Evolutionary conservation across 116 monocot genomes (phyloP), one percentile per base, ranked within the genome.

Genomic region (Trichopus zeylanicus): DNA sequence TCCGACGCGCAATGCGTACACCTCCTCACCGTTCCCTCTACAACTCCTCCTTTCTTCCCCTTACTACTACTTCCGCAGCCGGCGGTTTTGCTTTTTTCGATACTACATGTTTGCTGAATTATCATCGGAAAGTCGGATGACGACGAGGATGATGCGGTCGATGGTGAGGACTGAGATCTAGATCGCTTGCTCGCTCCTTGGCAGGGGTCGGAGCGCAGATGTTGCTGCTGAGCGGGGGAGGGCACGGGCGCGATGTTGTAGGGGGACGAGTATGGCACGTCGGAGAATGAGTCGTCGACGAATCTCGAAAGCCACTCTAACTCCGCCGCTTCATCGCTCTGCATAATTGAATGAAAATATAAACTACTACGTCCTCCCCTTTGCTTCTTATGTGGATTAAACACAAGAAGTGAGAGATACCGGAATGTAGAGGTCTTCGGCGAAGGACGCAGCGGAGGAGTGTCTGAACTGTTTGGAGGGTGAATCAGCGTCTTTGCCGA

Each of bases 301-400:
- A 83, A 83, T 18, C 67, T 67, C 8, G 83, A 83, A 20, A 83
- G 64, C 83, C 83, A 83, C 57, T 83, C 83, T 19, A 83, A 60
- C 68, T 83, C 83, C 52, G 83, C 83, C 5, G 66, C 83, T 33
- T 83, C 83, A 26, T 71, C 83, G n/a, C 49, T 70, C 74, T 82
- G 29, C 60, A 62, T 21, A 31, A 48, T 20, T 15, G 7, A 26
- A 22, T 30, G 3, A n/a, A n/a, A n/a, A 15, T 26, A 67, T 16
- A 15, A 46, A 46, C 46, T 2, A 46, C n/a, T n/a, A 18, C 15
- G 46, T 46, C 34, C 10, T 10, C 16, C n/a, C n/a, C n/a, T 31
- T 6, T 33, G 24, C 21, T 21, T n/a, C 48, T 6, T 1, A 19
- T 4, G 10, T 51, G 31, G 3, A 21, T 11, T 15, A 47, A 31